Conservation (phyloP, 2,329 filamentous ascomycete genomes). For the Venturia nashicola region DNA sequence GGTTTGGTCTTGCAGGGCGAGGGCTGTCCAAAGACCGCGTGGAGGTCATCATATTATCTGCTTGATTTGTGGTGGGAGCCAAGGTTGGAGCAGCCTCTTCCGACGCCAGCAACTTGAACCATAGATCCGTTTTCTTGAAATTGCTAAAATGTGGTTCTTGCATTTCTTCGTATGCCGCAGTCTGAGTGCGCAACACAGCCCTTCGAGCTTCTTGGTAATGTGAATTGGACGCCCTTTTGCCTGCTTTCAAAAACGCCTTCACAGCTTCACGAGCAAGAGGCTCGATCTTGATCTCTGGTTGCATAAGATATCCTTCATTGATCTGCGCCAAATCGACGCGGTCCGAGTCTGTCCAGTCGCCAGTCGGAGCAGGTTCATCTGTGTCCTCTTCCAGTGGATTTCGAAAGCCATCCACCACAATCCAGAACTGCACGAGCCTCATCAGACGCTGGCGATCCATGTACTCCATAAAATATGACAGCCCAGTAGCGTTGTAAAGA, state of each 20-base stretch:
- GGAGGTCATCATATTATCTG: neutral
- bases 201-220: constrained; percentile 77
- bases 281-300: constrained; percentile 67
- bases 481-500: constrained; percentile 75
- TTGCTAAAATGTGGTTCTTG: constrained; percentile 65
- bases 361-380: constrained; percentile 44
- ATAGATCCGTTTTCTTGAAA: constrained; percentile 88
- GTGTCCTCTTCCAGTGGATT: constrained; percentile 84
- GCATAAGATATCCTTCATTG: constrained; percentile 75
- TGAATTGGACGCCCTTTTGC: constrained; percentile 59
- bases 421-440: constrained; percentile 92
- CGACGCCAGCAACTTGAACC: constrained; percentile 88
- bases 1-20: neutral
- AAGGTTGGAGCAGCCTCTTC: constrained; percentile 44
- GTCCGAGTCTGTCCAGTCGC: constrained; percentile 65
- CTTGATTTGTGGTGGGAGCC: neutral
- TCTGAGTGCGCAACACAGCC: constrained; percentile 72
- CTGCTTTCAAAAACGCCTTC: constrained; percentile 65
- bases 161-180: constrained; percentile 72
- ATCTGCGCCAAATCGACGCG: constrained; percentile 83
- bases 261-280: constrained; percentile 58
- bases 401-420: constrained; percentile 91
- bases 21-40: constrained; percentile 8
- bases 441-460: constrained; percentile 89
- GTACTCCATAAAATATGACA: constrained; percentile 99